These are phyloP conservation scores for Trichoderma sp. DNA, from an alignment of 2,329 filamentous ascomycete genomes.

Conservation along the genomic window DNA sequence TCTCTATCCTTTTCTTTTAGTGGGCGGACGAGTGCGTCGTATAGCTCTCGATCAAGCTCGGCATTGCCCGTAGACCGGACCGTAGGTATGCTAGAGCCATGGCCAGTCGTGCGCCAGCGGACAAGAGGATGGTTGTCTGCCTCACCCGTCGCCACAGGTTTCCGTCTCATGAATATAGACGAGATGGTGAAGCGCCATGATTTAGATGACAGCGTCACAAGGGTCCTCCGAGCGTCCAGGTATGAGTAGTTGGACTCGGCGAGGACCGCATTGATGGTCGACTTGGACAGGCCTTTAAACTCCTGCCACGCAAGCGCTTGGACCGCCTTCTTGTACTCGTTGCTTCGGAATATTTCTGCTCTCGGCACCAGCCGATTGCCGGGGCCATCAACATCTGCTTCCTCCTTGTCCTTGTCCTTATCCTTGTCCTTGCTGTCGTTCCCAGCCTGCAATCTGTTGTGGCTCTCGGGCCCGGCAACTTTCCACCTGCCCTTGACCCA, in stretches of 20 bases:
- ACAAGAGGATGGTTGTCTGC: slow-evolving; percentile 64
- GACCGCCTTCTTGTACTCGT: slow-evolving; percentile 68
- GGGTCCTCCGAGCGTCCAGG: slow-evolving; percentile 67
- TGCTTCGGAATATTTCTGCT: slow-evolving; percentile 67
- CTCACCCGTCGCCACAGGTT: slow-evolving; percentile 53
- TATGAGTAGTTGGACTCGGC: slow-evolving; percentile 82
- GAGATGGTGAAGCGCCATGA: slow-evolving; percentile 78
- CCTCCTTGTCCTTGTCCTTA: slow-evolving; percentile 27
- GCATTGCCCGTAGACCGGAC: slow-evolving; percentile 66
- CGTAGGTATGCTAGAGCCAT: slow-evolving; percentile 58
- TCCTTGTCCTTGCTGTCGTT: neutral
- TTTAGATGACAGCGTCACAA: slow-evolving; percentile 68
- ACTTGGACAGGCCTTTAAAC: slow-evolving; percentile 72
- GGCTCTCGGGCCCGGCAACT: slow-evolving; percentile 42
- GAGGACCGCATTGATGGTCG: slow-evolving; percentile 75
- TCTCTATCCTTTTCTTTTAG: slow-evolving; percentile 47
- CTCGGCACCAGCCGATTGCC: slow-evolving; percentile 44
- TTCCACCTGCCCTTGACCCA: slow-evolving; percentile 71
- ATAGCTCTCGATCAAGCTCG: slow-evolving; percentile 65
- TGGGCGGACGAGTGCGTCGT: slow-evolving; percentile 56
- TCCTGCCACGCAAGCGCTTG: slow-evolving; percentile 69
- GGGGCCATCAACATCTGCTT: slow-evolving; percentile 1
- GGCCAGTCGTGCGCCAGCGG: slow-evolving; percentile 58
- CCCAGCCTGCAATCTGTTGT: slow-evolving; percentile 6
- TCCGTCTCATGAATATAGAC: slow-evolving; percentile 68